These are phyloP conservation scores for Gonapodya sp. DNA, from an alignment of 192 early-diverging fungal genomes.

Conservation along the genomic window DNA sequence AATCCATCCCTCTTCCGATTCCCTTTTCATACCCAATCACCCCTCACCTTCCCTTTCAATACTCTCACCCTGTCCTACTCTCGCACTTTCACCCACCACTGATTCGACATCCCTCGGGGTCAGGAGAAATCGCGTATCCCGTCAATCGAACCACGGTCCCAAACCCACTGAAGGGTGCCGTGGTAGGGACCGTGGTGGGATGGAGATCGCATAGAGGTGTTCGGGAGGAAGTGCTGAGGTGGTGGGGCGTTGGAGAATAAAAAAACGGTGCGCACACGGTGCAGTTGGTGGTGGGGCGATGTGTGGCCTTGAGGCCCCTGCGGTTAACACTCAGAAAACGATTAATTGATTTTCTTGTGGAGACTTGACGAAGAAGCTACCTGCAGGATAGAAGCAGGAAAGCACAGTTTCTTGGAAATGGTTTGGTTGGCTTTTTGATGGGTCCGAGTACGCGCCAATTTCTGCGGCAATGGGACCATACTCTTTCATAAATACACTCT, in stretches of 20 bases:
- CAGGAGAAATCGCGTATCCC: neutral
- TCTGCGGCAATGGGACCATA: no score
- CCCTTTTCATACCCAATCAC: neutral
- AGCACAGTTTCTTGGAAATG: no score
- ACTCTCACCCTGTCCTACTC: neutral
- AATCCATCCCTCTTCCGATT: neutral
- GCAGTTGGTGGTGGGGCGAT: no score
- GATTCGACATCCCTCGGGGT: neutral
- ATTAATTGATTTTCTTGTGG: no score
- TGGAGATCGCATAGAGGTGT: neutral
- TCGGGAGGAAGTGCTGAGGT: neutral
- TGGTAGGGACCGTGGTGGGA: neutral
- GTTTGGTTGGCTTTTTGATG: no score
- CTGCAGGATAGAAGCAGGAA: no score
- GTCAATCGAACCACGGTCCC: neutral
- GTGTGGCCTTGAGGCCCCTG: no score
- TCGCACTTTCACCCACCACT: neutral
- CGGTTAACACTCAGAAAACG: no score
- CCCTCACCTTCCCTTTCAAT: neutral
- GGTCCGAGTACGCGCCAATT: no score
- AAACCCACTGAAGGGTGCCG: neutral
- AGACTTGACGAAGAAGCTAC: no score
- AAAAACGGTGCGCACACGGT: no score
- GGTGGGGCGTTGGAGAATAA: neutral
- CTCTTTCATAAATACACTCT: no score